Percentiles rank a stretch among this genome's conserved stretches.
Conservation (phyloP, 768 basidiomycete species). For the Guyanaporus albipodus region DNA sequence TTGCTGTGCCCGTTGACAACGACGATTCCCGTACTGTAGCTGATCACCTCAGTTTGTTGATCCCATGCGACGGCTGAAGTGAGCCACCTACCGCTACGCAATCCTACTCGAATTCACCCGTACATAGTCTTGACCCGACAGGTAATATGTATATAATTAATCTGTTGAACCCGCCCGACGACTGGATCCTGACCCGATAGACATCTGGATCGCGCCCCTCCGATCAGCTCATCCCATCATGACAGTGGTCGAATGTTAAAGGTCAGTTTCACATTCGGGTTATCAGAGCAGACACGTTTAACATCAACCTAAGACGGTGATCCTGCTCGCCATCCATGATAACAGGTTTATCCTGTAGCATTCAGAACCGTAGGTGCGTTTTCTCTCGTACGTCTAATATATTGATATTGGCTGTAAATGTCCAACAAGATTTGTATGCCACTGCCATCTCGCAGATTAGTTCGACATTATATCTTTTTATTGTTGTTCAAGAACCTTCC, state of each 20-base stretch:
- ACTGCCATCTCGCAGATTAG: conserved; percentile 62
- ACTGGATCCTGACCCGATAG: too few relatives aligned
- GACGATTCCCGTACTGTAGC: too few relatives aligned
- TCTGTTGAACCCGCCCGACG: too few relatives aligned
- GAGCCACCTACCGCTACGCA: too few relatives aligned
- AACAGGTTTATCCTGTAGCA: conserved; percentile 24
- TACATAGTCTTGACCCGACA: too few relatives aligned
- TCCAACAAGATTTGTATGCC: conserved; percentile 59
- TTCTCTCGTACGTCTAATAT: neutral
- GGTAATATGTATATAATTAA: too few relatives aligned
- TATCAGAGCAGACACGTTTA: neutral
- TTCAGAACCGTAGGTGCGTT: conserved; percentile 27
- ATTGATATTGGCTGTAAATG: conserved; percentile 52
- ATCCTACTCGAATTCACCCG: too few relatives aligned
- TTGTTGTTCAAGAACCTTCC: conserved; percentile 57
- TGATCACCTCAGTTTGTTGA: too few relatives aligned
- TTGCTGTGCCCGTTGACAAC: too few relatives aligned
- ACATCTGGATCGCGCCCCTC: too few relatives aligned
- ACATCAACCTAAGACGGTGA: conserved; percentile 11
- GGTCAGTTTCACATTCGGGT: conserved; percentile 31
- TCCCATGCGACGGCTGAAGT: too few relatives aligned
- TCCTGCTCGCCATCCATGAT: conserved; percentile 28
- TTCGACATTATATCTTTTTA: conserved; percentile 65
- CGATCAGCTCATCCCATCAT: too few relatives aligned
- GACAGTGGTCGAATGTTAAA: conserved; percentile 56